Evolutionary conservation across 805 yeast species (phyloP), one percentile per base, ranked within the genome.

Genomic region (Starmerella stigmatis): DNA sequence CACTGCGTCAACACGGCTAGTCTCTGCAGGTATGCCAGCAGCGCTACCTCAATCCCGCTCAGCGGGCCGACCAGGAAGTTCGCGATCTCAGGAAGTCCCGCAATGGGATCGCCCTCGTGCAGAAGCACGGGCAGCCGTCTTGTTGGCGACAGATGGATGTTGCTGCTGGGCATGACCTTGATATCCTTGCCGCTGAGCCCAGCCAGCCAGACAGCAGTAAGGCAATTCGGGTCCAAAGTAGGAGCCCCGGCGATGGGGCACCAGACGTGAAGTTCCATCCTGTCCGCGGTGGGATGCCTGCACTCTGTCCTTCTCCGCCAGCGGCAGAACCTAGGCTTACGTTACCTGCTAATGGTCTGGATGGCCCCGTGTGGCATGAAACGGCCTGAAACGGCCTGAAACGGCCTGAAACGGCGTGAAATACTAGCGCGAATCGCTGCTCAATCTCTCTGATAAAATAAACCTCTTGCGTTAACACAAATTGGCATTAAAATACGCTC

Each of bases 181-280:
- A 55, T 38, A 5, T 50, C 46, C 2, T 29, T 44, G 9, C 27
- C 45, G 16, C 51, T 28, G 16, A 44, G 20, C 7, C 44, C 16
- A 10, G 59, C 41, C 25, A 52, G 52, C 62, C 63, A 60, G 6
- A 50, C 39, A 8, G 57, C 54, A 4, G 65, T 64, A 12, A 60
- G 37, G 31, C 63, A 60, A n/a, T 57, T 60, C 2, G 66, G 60
- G 16, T 56, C 57, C 15, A 60, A 54, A 2, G 62, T 53, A 6
- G 50, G 49, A 4, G 53, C 29, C 7, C 54, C 52, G 5, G 41
- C 50, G 6, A 59, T 29, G 9, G 59, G 50, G n/a, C 59, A 57
- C 62, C 63, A 60, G 4, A 61, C 52, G 36, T 63, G 65, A 20
- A 62, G 52, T 40, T 61, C 60, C 57, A 60, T 54, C 3, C 5